Percentiles rank a stretch among this genome's conserved stretches.
phyloP scores from a whole-genome alignment of 495 filamentous ascomycete genomes.

The Patellaria atrata region DNA sequence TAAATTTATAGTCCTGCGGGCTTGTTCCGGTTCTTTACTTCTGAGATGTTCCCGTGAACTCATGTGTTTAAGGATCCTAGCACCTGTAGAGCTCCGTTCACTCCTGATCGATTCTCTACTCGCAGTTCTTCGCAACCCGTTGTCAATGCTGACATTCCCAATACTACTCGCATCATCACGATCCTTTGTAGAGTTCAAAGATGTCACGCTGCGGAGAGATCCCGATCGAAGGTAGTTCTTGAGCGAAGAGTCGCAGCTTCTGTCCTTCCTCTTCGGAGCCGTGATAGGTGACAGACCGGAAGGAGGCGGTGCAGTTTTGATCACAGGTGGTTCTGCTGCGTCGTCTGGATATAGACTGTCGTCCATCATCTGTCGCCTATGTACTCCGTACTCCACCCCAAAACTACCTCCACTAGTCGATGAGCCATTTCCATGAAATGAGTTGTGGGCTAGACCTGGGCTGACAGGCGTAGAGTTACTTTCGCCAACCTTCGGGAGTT shows the following conservation, averaged over 20 bases:
- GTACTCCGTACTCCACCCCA: slow-evolving; percentile 56
- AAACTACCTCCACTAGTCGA: slow-evolving; percentile 37
- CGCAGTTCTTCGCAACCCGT: slow-evolving; percentile 8
- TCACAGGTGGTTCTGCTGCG: slow-evolving; percentile 66
- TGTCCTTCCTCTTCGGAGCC: slow-evolving; percentile 29
- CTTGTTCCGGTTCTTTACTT: slow-evolving; percentile 18
- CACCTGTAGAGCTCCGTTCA: slow-evolving; percentile 12
- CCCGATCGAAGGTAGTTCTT: slow-evolving; percentile 19
- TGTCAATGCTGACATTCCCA: slow-evolving; percentile 19
- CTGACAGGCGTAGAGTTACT: slow-evolving; percentile 27
- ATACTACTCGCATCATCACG: slow-evolving; percentile 15
- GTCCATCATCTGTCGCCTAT: slow-evolving; percentile 29
- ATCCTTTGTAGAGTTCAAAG: slow-evolving; percentile 14
- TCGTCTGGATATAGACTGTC: slow-evolving; percentile 50
- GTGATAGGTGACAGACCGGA: slow-evolving; percentile 56
- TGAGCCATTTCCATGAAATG: slow-evolving; percentile 17
- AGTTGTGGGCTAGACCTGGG: slow-evolving; percentile 18
- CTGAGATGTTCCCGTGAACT: slow-evolving; percentile 23
- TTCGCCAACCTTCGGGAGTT: slow-evolving; percentile 30
- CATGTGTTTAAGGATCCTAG: slow-evolving; percentile 23
- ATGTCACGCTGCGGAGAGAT: slow-evolving; percentile 12
- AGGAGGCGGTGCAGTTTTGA: slow-evolving; percentile 74
- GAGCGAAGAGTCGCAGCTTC: slow-evolving; percentile 6
- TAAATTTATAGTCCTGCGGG: slow-evolving; percentile 11
- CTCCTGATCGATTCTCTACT: slow-evolving; percentile 17